Evolutionary conservation across 345 rosid genomes (phyloP).

Genomic region (Arabidopsis arenosa): DNA sequence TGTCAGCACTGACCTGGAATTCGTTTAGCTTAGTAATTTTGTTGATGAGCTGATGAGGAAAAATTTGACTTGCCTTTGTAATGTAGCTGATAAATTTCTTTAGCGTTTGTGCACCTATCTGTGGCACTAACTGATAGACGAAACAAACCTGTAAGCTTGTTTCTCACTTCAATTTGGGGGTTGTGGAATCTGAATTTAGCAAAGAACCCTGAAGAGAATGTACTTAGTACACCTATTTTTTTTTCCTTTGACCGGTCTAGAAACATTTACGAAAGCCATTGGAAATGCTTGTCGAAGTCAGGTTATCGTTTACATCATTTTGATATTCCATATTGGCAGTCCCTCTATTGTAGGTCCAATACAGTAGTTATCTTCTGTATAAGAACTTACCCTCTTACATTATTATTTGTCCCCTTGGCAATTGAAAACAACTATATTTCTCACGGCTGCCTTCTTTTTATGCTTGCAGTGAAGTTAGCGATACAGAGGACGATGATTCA

Average conservation of each 20-base stretch:
- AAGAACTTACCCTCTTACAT: background rate
- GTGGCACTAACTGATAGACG: background rate
- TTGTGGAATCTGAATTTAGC: background rate
- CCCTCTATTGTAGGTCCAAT: background rate
- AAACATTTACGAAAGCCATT: background rate
- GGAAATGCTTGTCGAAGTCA: background rate
- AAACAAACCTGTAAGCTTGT: background rate
- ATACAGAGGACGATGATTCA: constrained; percentile 79
- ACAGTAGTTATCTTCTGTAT: constrained; percentile 12
- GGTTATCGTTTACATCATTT: background rate
- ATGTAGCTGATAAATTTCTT: background rate
- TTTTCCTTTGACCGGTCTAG: constrained; percentile 3
- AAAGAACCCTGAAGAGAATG: background rate
- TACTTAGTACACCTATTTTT: background rate
- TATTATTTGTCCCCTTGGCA: constrained; percentile 21
- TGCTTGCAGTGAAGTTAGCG: constrained; percentile 80
- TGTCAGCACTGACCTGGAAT: background rate
- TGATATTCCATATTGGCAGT: constrained; percentile 3
- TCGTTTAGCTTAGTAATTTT: constrained; percentile 1
- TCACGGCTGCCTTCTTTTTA: background rate
- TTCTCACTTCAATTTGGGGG: background rate
- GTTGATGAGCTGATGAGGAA: too few relatives aligned
- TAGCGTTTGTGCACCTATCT: background rate
- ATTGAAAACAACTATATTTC: constrained; percentile 18
- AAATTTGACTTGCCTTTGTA: too few relatives aligned